phyloP scores from a whole-genome alignment of 805 yeast genomes.

The Hanseniaspora hatyaiensis region DNA sequence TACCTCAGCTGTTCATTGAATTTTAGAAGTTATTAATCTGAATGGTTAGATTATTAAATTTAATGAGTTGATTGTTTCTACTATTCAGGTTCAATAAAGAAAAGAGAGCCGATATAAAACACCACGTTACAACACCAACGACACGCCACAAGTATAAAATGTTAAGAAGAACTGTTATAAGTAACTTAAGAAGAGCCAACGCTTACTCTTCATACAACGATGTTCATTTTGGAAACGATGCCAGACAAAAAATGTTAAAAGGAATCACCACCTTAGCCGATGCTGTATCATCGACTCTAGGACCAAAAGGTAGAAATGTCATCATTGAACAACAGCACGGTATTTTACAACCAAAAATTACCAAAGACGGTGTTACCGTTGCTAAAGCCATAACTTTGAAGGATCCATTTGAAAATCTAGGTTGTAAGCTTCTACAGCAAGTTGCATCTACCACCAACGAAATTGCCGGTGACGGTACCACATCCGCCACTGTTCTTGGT shows the following conservation, averaged over 20 bases:
- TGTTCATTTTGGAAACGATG: constrained; percentile 91
- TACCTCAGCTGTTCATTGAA: too few species aligned
- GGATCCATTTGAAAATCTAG: constrained; percentile 91
- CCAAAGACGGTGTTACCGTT: constrained; percentile 97
- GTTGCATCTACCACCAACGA: constrained; percentile 96
- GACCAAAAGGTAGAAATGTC: constrained; percentile 96
- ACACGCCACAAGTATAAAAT: too few species aligned
- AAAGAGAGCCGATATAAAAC: neutral
- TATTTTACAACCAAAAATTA: constrained; percentile 71
- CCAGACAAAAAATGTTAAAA: constrained; percentile 82
- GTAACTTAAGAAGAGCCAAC: constrained; percentile 22
- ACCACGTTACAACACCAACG: neutral
- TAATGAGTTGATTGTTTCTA: too few species aligned
- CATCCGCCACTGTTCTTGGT: constrained; percentile 93
- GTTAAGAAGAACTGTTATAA: constrained; percentile 15
- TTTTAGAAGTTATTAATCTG: too few species aligned
- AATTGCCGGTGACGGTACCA: constrained; percentile 97
- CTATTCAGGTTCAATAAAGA: neutral
- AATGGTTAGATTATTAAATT: too few species aligned
- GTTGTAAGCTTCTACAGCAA: constrained; percentile 89
- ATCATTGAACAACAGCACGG: constrained; percentile 94
- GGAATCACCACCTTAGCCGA: constrained; percentile 94
- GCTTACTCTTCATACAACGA: constrained; percentile 59
- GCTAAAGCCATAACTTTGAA: constrained; percentile 72
- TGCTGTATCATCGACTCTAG: constrained; percentile 92